Percentiles rank a stretch among this genome's conserved stretches.
These are phyloP conservation scores for Barnettozyma botsteinii DNA, from an alignment of 805 yeast genomes.

Conservation along the genomic window DNA sequence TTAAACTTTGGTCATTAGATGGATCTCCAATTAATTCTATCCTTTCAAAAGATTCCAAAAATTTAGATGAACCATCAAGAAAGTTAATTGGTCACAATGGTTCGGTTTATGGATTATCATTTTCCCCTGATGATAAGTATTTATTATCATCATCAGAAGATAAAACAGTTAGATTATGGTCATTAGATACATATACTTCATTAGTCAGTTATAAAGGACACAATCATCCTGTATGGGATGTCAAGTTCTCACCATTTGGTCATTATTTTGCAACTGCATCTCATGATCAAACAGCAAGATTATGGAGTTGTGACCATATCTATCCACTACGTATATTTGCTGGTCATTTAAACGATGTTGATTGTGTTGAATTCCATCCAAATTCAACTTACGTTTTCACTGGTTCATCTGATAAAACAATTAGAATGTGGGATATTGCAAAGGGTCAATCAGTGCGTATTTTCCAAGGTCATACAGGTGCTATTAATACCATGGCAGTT, in stretches of 20 bases:
- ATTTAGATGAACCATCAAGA: conserved; percentile 35
- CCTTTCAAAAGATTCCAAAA: conserved; percentile 48
- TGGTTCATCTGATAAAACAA: conserved; percentile 92
- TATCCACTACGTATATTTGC: conserved; percentile 95
- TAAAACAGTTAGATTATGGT: conserved; percentile 89
- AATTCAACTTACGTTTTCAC: conserved; percentile 92
- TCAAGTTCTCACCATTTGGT: conserved; percentile 87
- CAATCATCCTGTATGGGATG: conserved; percentile 97
- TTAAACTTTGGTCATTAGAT: conserved; percentile 89
- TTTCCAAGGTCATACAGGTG: conserved; percentile 89
- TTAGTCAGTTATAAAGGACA: conserved; percentile 95
- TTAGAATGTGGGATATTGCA: conserved; percentile 96
- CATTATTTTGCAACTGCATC: conserved; percentile 98
- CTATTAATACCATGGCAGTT: conserved; percentile 78
- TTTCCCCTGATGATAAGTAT: conserved; percentile 84
- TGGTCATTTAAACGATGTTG: conserved; percentile 95
- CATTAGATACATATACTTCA: conserved; percentile 82
- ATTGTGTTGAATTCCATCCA: conserved; percentile 92
- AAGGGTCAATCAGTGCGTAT: conserved; percentile 87
- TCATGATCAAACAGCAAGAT: conserved; percentile 94
- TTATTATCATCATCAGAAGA: conserved; percentile 85
- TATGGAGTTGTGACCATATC: conserved; percentile 98
- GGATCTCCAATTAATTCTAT: conserved; percentile 75
- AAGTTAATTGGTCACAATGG: conserved; percentile 87
- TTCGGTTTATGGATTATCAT: conserved; percentile 83